Base-by-base conservation (phyloP, 257 asterid genomes). In the Capsicum pubescens region DNA sequence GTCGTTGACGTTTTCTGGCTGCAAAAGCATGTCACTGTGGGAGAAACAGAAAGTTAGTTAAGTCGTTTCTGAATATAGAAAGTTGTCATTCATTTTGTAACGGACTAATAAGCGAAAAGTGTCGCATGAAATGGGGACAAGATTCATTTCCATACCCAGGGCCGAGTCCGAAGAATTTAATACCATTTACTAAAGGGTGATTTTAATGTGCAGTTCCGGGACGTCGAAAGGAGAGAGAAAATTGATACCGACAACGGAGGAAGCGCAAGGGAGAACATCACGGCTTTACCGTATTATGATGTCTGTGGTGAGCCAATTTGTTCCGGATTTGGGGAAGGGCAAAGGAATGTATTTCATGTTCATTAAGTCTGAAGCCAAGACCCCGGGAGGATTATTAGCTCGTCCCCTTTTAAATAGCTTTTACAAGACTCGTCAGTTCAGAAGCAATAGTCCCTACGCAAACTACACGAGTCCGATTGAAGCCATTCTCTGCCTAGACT, bases 321-420 rank as follows among this genome's bases (percentile, higher is more conserved):
- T 76, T 50, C 81, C 81, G 17, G 46, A 55, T 76, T 17, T 76
- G 46, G 59, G 52, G 19, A 48, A 80, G 55, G 83, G 70, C n/a
- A 80, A 80, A 80, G 70, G 67, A 35, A 80, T 80, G 83, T 72
- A 42, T 52, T 72, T 72, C 80, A 19, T 42, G 14, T 72, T 58
- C 80, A 72, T 21, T 42, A 44, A 39, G 46, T 56, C 67, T 6
- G 83, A 80, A 6, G 69, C 69, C 46, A 80, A 56, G 14, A 80
- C 83, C 6, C 70, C 83, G 6, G 83, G 83, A 5, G 71, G 68
- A 17, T 26, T 80, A 80, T n/a, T 46, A 54, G 83, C 83, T 26
- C 68, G 83, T 9, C 71, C 83, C 58, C 52, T 39, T 80, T 56
- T 21, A 57, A 56, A 58, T 1, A 72, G 71, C 32, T 26, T 64